Evolutionary conservation across 2,329 filamentous ascomycete species (phyloP), one percentile per base, ranked within the genome.

Genomic region (Colletotrichum cereale): DNA sequence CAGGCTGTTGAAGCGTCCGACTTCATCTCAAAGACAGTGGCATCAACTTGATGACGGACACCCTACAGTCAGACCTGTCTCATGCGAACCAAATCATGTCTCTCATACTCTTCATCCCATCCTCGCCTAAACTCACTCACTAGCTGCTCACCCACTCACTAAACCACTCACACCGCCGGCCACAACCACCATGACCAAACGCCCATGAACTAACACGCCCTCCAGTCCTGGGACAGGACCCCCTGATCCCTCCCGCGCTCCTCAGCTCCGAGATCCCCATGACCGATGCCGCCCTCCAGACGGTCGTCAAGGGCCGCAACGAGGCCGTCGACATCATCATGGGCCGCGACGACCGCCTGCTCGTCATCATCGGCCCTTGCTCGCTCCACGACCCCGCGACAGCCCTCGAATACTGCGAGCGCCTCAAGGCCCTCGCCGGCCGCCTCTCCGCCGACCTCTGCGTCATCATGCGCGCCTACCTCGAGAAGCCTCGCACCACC

Each of bases 401-500:
- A 18, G 96, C 96, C 50, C 86, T 97, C 77, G 95, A 98, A 83
- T 99, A 99, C 87, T 94, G 93, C 80, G 84, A 88, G 73, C 90
- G 92, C 68, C 89, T 99, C 60, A 93, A 94, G 84, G 84, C 87
- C 64, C 86, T 98, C 58, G 90, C 95, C 72, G 89, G 93, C 75
- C 94, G 92, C 86, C 91, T 98, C 73, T 90, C 91, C 73, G 87
- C 90, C 77, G 95, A 98, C 80, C 88, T 99, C 57, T 91, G 91
- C 82, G 93, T 99, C 81, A 91, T 99, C 79, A 99, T 99, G 96
- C 94, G 96, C 77, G 95, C 95, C 80, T 99, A 99, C 89, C 92
- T 99, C 62, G 96, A 99, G 88, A 99, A 99, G 88, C 96, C 96
- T 52, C 92, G 96, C 73, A 99, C 96, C 61, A 99, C 96, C 0